These are phyloP conservation scores for Kokia cookei DNA, from an alignment of 441 rosid genomes.

Conservation along the genomic window DNA sequence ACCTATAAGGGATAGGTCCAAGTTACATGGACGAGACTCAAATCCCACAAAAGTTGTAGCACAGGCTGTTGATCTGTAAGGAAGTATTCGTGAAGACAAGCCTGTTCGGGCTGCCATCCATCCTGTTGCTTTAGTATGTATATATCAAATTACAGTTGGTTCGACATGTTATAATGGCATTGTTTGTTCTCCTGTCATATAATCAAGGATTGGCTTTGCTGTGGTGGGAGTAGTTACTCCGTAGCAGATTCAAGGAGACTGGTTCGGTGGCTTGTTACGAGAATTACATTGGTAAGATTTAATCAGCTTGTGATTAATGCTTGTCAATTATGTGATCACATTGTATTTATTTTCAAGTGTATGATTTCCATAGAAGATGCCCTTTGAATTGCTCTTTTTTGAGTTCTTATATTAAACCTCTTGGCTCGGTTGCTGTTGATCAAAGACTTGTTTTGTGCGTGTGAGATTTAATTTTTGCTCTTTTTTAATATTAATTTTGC, in stretches of 20 bases:
- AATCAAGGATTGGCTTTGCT: neutral
- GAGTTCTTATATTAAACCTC: neutral
- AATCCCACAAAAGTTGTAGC: slow-evolving; percentile 34
- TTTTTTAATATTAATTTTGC: neutral
- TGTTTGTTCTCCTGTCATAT: neutral
- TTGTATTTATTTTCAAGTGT: slow-evolving; percentile 9
- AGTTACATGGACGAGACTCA: slow-evolving; percentile 26
- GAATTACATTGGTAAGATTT: neutral
- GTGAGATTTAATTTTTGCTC: neutral
- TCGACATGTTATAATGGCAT: neutral
- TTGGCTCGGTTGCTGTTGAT: neutral
- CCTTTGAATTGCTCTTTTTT: neutral
- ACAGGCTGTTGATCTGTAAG: slow-evolving; percentile 25
- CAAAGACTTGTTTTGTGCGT: neutral
- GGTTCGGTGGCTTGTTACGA: neutral
- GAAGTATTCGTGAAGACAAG: neutral
- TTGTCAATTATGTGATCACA: neutral
- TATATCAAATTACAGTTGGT: neutral
- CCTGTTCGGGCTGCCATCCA: neutral
- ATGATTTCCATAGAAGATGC: slow-evolving; percentile 6
- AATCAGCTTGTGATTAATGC: neutral
- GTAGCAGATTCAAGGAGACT: neutral
- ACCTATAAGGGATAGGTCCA: slow-evolving; percentile 25
- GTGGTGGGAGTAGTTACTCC: neutral
- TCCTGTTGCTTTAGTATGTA: neutral